Percentiles rank a stretch among this genome's conserved stretches.
phyloP scores from a whole-genome alignment of 1,139 yeast genomes.

The Scheffersomyces insectosa region DNA sequence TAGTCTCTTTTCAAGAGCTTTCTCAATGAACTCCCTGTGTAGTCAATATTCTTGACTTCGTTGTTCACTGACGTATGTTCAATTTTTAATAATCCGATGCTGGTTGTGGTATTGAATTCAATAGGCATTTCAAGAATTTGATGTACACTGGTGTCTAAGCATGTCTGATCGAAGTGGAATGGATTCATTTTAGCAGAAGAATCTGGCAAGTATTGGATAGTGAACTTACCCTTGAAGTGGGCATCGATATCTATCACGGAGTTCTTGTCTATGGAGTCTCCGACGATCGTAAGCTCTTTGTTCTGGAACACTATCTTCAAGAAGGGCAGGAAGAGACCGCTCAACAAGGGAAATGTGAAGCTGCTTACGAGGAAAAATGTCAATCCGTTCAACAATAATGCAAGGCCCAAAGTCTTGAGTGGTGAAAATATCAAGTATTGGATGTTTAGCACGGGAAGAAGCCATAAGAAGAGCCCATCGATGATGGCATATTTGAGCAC shows the following conservation, averaged over 20 bases:
- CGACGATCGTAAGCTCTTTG: conserved; percentile 71
- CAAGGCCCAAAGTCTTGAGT: conserved; percentile 47
- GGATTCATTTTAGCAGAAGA: conserved; percentile 87
- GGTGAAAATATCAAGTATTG: conserved; percentile 70
- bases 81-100: conserved; percentile 67
- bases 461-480: conserved; percentile 71
- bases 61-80: conserved; percentile 60
- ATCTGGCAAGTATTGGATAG: conserved; percentile 88
- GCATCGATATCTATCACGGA: conserved; percentile 59
- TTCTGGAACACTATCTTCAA: conserved; percentile 49
- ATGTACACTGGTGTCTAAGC: conserved; percentile 46
- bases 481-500: conserved; percentile 68
- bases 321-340: conserved; percentile 35
- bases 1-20: conserved; percentile 45
- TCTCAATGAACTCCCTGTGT: conserved; percentile 56
- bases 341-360: conserved; percentile 35
- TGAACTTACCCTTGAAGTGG: conserved; percentile 83
- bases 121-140: conserved; percentile 57
- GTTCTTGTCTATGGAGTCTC: conserved; percentile 47
- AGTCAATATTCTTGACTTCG: conserved; percentile 49
- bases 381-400: conserved; percentile 32
- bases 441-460: conserved; percentile 70
- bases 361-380: conserved; percentile 48
- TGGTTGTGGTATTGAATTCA: conserved; percentile 77
- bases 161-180: conserved; percentile 54